Base-by-base conservation (phyloP, 1,284 basidiomycete species). In the Tylopilus orsonianus region DNA sequence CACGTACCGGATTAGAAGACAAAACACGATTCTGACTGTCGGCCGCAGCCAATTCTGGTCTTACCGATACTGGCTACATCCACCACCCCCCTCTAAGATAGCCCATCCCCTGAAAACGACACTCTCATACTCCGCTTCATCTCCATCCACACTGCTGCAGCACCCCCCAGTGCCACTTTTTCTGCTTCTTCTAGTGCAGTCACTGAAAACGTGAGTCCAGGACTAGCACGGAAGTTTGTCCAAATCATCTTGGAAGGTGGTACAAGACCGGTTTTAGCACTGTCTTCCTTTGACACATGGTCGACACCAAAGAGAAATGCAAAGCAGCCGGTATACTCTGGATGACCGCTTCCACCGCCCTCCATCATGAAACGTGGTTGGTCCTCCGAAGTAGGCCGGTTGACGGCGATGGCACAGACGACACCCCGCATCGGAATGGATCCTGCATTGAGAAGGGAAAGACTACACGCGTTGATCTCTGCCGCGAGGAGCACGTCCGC, bases 391-490 rank as follows among this genome's bases (percentile, higher is more conserved):
- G 53, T 56, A 4, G 68, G 23, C 22, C 69, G 68, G 0, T 77
- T 80, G 2, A 89, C 72, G 1, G 83, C 69, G 2, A 84, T 74
- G 1, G 87, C 85, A 50, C 81, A 83, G 0, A 87, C 75, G 9
- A 86, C 77, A 1, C 85, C 85, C 2, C 75, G 70, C 82, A 89
- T 81, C 0, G 86, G 80, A 0, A 90, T 66, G 0, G 85, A 87
- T 0, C 79, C 77, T 0, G 85, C 77, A 42, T 81, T 83, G 19
- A 91, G 60, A 8, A 90, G 68, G 0, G 87, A 82, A 1, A 87
- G 68, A 2, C 78, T 79, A 46, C 77, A 75, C 0, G 86, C 81
- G 57, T 91, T 90, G 53, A 89, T 78, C 63, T 81, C 71, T 4
- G 83, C 76, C 0, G 87, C 81, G 5, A 75, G 60, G 13, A 80